Conservation (phyloP, 768 basidiomycete species). For the Plicaturopsis crispa region DNA sequence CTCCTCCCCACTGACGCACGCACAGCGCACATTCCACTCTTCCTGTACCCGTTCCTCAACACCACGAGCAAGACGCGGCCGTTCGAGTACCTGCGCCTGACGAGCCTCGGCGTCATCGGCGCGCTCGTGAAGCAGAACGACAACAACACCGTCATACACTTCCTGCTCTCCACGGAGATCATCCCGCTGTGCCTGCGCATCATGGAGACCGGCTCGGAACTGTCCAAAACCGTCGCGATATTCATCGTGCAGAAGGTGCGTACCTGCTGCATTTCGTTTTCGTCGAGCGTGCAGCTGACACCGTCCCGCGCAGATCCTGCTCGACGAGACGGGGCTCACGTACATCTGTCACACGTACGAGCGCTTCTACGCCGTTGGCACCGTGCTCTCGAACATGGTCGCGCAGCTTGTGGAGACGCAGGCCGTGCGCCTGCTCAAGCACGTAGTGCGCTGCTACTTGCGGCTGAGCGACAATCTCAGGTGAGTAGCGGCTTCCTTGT, state of each 20-base stretch:
- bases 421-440: conserved; percentile 92
- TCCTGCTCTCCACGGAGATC: conserved; percentile 97
- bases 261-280: conserved; percentile 37
- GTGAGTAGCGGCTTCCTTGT: conserved; percentile 36
- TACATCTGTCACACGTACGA: conserved; percentile 99
- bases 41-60: conserved; percentile 96
- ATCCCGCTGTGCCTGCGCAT: conserved; percentile 98
- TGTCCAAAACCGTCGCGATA: conserved; percentile 98
- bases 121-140: conserved; percentile 99
- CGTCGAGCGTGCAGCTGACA: no score
- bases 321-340: conserved; percentile 95
- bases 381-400: conserved; percentile 98
- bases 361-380: conserved; percentile 97
- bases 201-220: conserved; percentile 99
- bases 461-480: conserved; percentile 93
- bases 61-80: conserved; percentile 99
- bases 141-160: conserved; percentile 98
- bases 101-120: conserved; percentile 98
- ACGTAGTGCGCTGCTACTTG: conserved; percentile 96
- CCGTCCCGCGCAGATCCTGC: conserved; percentile 52
- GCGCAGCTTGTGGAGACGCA: conserved; percentile 96
- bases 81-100: conserved; percentile 98
- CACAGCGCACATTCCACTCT: conserved; percentile 89
- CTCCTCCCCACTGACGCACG: conserved; percentile 5
- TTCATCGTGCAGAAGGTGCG: conserved; percentile 99